These are phyloP conservation scores for Camelina neglecta DNA, from an alignment of 345 rosid species.

Conservation along the genomic window DNA sequence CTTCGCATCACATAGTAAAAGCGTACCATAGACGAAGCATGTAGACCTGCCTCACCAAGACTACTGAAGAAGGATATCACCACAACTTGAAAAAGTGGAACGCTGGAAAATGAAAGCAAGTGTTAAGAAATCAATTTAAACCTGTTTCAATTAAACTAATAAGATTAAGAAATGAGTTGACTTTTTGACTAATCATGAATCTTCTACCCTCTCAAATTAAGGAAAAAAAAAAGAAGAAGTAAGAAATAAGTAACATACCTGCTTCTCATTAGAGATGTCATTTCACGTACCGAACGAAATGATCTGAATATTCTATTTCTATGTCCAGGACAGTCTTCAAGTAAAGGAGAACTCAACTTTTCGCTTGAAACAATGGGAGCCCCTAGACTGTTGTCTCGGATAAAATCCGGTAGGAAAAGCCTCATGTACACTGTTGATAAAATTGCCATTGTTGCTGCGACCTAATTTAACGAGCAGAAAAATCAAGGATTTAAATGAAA, in stretches of 20 bases:
- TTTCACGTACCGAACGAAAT: constrained; percentile 60
- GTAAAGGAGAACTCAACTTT: constrained; percentile 35
- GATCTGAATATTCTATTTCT: constrained; percentile 47
- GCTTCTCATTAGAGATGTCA: constrained; percentile 57
- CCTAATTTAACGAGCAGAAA: constrained; percentile 40
- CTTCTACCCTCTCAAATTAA: background rate
- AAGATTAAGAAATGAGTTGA: background rate
- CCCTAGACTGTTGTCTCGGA: constrained; percentile 39
- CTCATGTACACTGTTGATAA: constrained; percentile 62
- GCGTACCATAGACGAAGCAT: constrained; percentile 73
- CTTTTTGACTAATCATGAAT: background rate
- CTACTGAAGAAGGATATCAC: constrained; percentile 71
- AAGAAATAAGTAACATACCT: constrained; percentile 52
- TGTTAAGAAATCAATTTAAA: background rate
- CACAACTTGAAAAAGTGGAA: constrained; percentile 76
- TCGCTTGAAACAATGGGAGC: constrained; percentile 53
- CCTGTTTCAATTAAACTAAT: background rate
- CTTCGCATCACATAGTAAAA: background rate
- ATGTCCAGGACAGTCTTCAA: constrained; percentile 37
- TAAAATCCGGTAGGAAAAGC: constrained; percentile 71
- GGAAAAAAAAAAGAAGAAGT: background rate
- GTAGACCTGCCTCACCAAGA: constrained; percentile 78
- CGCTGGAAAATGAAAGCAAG: constrained; percentile 47
- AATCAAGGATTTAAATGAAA: background rate
- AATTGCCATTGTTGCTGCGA: constrained; percentile 58